These are phyloP conservation scores for Yamadazyma sp. DNA, from an alignment of 1,139 yeast genomes.

Conservation along the genomic window DNA sequence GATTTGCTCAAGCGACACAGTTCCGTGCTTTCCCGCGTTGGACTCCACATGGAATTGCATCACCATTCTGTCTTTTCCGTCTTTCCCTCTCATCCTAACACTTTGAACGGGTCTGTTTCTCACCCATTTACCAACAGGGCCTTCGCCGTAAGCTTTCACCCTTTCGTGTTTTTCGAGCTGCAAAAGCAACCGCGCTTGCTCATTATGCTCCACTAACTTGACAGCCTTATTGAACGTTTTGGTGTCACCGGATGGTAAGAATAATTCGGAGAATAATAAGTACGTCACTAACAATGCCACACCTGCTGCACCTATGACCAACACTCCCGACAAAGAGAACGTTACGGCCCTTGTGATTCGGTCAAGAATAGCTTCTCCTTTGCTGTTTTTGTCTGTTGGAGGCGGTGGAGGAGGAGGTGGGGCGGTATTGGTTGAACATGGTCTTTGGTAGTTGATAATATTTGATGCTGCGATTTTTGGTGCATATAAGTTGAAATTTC, in stretches of 20 bases:
- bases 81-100: slow-evolving; percentile 56
- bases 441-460: slow-evolving; percentile 6
- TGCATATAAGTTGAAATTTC: not conserved
- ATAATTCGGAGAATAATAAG: slow-evolving; percentile 71
- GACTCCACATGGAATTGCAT: slow-evolving; percentile 90
- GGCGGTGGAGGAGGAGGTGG: slow-evolving; percentile 45
- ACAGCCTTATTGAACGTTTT: slow-evolving; percentile 87
- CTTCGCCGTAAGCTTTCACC: slow-evolving; percentile 82
- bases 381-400: slow-evolving; percentile 38
- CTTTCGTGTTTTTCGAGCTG: slow-evolving; percentile 55
- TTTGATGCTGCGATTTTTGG: not conserved
- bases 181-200: slow-evolving; percentile 56
- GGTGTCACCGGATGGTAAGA: slow-evolving; percentile 90
- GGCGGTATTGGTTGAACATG: slow-evolving; percentile 18
- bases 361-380: slow-evolving; percentile 36
- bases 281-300: slow-evolving; percentile 71
- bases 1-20: slow-evolving; percentile 76
- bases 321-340: slow-evolving; percentile 57
- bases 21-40: slow-evolving; percentile 49
- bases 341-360: slow-evolving; percentile 56
- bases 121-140: slow-evolving; percentile 66
- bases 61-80: slow-evolving; percentile 75
- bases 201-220: slow-evolving; percentile 67
- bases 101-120: slow-evolving; percentile 79
- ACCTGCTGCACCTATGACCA: slow-evolving; percentile 69